phyloP scores from a whole-genome alignment of 2,329 filamentous ascomycete genomes.

The Helotiales sp. region DNA sequence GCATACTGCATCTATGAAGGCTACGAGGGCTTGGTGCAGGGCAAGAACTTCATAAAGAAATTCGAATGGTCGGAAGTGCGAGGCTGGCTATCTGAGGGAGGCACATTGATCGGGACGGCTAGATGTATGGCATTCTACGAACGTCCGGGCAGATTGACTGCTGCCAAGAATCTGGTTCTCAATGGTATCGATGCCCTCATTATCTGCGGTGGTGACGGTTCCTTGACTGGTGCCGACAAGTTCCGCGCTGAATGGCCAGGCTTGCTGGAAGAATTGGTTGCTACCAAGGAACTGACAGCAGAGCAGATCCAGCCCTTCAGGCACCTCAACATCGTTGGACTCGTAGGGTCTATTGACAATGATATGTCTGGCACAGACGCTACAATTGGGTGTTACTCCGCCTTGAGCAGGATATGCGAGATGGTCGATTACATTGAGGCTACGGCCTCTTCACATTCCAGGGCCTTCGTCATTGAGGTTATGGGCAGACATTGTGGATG shows the following conservation, averaged over 20 bases:
- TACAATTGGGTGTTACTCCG: constrained; percentile 96
- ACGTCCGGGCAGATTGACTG: constrained; percentile 78
- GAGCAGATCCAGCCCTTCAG: constrained; percentile 77
- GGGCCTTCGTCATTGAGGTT: constrained; percentile 96
- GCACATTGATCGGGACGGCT: constrained; percentile 94
- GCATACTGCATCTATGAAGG: constrained; percentile 87
- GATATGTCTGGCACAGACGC: constrained; percentile 97
- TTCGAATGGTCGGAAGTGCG: constrained; percentile 94
- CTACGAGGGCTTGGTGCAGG: constrained; percentile 92
- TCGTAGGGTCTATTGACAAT: constrained; percentile 98
- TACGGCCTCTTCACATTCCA: constrained; percentile 90
- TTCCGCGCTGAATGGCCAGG: constrained; percentile 93
- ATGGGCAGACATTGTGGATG: constrained; percentile 99
- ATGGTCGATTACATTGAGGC: constrained; percentile 97
- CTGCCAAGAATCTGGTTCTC: constrained; percentile 92
- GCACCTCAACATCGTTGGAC: constrained; percentile 92
- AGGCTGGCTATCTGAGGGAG: constrained; percentile 91
- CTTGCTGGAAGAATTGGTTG: constrained; percentile 82
- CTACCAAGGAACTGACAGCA: constrained; percentile 69
- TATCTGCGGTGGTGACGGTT: constrained; percentile 96
- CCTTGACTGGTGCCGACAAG: constrained; percentile 90
- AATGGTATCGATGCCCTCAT: constrained; percentile 94
- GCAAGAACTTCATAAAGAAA: constrained; percentile 84
- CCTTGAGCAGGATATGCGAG: constrained; percentile 89
- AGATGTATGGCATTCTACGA: constrained; percentile 92